A percentile compares a stretch with the other conserved stretches of the same genome.
These are phyloP conservation scores for Trichosporon sp. DNA, from an alignment of 1,284 basidiomycete species.

Conservation along the genomic window DNA sequence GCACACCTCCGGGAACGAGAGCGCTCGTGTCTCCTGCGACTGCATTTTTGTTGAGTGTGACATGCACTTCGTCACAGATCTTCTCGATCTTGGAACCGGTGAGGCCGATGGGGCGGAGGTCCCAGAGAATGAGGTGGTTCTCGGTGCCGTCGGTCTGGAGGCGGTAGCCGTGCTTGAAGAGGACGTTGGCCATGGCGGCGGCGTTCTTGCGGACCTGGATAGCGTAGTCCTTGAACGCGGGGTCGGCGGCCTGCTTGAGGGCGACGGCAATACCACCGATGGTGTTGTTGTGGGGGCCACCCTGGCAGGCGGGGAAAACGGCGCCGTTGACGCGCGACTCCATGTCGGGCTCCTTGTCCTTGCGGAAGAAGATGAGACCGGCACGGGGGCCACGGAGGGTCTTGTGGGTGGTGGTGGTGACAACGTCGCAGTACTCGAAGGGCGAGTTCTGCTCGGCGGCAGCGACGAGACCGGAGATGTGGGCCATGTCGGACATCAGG, in stretches of 20 bases:
- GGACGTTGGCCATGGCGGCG: slow-evolving; percentile 64
- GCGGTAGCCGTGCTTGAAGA: slow-evolving; percentile 79
- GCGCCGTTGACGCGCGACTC: slow-evolving; percentile 96
- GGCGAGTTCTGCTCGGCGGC: slow-evolving; percentile 88
- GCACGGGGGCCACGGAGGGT: slow-evolving; percentile 97
- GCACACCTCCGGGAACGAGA: slow-evolving; percentile 94
- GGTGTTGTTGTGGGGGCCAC: slow-evolving; percentile 99
- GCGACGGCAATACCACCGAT: slow-evolving; percentile 94
- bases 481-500: slow-evolving; percentile 94
- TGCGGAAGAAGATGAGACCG: slow-evolving; percentile 98
- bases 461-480: slow-evolving; percentile 93
- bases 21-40: slow-evolving; percentile 58
- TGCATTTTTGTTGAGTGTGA: slow-evolving; percentile 74
- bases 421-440: slow-evolving; percentile 95
- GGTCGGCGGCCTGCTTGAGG: slow-evolving; percentile 88
- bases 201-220: slow-evolving; percentile 91
- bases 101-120: slow-evolving; percentile 87
- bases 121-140: slow-evolving; percentile 98
- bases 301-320: slow-evolving; percentile 99
- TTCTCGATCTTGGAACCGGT: slow-evolving; percentile 99
- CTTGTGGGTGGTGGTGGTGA: slow-evolving; percentile 98
- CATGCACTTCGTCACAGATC: slow-evolving; percentile 92
- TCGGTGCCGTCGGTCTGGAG: slow-evolving; percentile 96
- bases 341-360: slow-evolving; percentile 78
- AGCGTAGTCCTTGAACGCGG: slow-evolving; percentile 88